Evolutionary conservation across 1,284 basidiomycete species (phyloP), one percentile per base, ranked within the genome.

Genomic region (Leccinum pallidistipes): DNA sequence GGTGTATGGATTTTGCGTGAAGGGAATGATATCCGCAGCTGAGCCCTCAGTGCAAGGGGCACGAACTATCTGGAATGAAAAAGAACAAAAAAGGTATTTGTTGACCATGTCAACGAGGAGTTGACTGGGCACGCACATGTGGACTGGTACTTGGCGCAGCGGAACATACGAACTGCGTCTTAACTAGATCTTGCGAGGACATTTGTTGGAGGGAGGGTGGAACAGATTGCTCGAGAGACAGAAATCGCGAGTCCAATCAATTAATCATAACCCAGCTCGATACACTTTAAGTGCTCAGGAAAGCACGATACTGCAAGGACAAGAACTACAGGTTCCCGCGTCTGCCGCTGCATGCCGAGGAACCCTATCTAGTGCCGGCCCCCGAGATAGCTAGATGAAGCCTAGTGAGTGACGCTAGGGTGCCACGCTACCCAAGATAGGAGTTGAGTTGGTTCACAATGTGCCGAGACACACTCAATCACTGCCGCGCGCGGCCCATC

Each of bases 301-400:
- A 62, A 36, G 29, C 49, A 36, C 31, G 27, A 55, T 31, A 55
- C 14, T 62, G 55, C 56, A 18, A 62, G 58, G 47, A 47, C 50
- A 47, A 50, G 38, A 56, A 58, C 53, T 40, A 6, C 27, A 24
- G 34, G 45, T 31, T 10, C 40, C 55, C 55, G 40, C 38, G n/a
- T 43, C 38, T 57, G 52, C 61, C 57, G 49, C 21, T 53, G 54
- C 36, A 1, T 66, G 66, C 66, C 68, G 68, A 69, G 34, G 24
- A 66, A 69, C 63, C 59, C 55, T 58, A 57, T 45, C 5, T 21
- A 8, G 40, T 59, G 57, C 65, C 54, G 56, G 29, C 7, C 24
- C 16, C 38, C 38, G 38, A n/a, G 29, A 38, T 45, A 21, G 49
- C 47, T 12, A 32, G 32, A 34, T 21, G 21, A 21, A 21, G 21